Conservation (phyloP, 2,329 filamentous ascomycete species). For the Calonectria pseudoreteaudii region DNA sequence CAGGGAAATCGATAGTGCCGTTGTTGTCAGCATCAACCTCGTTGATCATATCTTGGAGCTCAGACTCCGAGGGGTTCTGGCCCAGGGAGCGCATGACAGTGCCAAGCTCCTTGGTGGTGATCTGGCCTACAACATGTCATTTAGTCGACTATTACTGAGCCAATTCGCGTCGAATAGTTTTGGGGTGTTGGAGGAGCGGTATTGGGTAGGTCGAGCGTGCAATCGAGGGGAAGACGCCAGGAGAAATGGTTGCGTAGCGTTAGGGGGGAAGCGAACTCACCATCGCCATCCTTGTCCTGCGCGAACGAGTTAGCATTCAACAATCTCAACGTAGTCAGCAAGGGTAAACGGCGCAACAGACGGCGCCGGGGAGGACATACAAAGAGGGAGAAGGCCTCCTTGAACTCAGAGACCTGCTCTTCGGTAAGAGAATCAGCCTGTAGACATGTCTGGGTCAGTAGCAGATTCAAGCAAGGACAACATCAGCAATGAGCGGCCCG, state of each 20-base stretch:
- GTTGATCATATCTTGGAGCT: constrained; percentile 95
- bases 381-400: constrained; percentile 99
- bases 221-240: constrained; percentile 24
- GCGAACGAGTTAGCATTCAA: constrained; percentile 41
- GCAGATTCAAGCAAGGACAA: constrained; percentile 24
- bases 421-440: constrained; percentile 98
- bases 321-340: neutral
- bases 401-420: constrained; percentile 99
- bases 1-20: constrained; percentile 91
- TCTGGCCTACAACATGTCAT: constrained; percentile 73
- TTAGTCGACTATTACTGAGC: constrained; percentile 33
- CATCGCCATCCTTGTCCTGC: constrained; percentile 92
- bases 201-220: constrained; percentile 21
- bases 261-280: constrained; percentile 66
- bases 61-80: constrained; percentile 90
- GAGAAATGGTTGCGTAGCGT: constrained; percentile 25
- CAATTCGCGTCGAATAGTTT: constrained; percentile 18
- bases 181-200: constrained; percentile 9
- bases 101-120: constrained; percentile 90
- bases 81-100: constrained; percentile 92
- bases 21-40: constrained; percentile 94
- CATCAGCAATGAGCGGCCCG: constrained; percentile 37
- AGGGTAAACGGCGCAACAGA: neutral
- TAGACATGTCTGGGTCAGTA: constrained; percentile 39
- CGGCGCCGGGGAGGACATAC: constrained; percentile 69